Evolutionary conservation across 1,284 basidiomycete species (phyloP).

Genomic region (Tausonia pullulans): DNA sequence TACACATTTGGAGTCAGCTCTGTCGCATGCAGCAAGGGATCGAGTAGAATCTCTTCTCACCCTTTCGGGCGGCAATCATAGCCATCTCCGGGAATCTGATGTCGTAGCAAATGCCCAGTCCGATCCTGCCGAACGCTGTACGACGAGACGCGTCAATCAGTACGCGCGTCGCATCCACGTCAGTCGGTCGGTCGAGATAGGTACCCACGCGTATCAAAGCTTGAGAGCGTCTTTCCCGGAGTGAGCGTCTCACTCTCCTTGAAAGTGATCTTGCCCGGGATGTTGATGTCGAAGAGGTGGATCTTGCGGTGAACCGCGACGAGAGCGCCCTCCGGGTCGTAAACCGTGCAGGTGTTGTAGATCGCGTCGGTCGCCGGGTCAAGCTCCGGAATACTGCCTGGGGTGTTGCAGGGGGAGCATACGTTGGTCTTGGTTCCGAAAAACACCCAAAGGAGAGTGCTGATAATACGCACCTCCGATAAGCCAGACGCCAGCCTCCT

Average conservation of each 20-base stretch:
- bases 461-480: constrained; percentile 59
- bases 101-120: constrained; percentile 41
- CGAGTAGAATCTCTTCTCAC: neutral
- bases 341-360: constrained; percentile 90
- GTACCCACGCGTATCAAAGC: constrained; percentile 70
- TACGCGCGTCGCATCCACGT: no score
- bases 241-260: constrained; percentile 94
- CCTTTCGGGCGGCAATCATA: constrained; percentile 78
- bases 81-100: constrained; percentile 79
- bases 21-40: neutral
- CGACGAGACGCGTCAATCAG: neutral
- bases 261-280: constrained; percentile 92
- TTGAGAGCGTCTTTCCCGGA: constrained; percentile 62
- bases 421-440: neutral
- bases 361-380: constrained; percentile 52
- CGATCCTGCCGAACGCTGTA: constrained; percentile 34
- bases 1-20: neutral
- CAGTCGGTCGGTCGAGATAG: no score
- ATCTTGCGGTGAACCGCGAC: constrained; percentile 86
- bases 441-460: neutral
- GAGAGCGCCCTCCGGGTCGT: constrained; percentile 76
- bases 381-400: constrained; percentile 81
- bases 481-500: constrained; percentile 70
- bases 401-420: neutral
- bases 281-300: constrained; percentile 96